These are phyloP conservation scores for Fusarium chuoi DNA, from an alignment of 2,329 filamentous ascomycete genomes.

Conservation along the genomic window DNA sequence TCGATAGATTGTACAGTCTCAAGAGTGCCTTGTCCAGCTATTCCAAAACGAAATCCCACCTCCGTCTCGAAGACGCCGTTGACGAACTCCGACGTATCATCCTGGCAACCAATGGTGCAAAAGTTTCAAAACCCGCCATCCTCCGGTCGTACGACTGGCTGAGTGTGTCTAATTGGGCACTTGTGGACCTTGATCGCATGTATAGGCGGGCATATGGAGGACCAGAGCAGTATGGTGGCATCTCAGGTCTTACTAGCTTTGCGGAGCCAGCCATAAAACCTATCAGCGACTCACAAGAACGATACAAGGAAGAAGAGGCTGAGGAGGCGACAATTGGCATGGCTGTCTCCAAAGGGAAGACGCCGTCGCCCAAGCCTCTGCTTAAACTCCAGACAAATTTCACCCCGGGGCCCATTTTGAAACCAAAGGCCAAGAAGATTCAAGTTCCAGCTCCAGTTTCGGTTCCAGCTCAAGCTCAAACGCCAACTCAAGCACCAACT, in stretches of 20 bases:
- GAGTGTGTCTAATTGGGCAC: slow-evolving; percentile 59
- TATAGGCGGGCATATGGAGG: slow-evolving; percentile 68
- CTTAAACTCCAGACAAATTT: slow-evolving; percentile 60
- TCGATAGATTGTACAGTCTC: slow-evolving; percentile 73
- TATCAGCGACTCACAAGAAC: slow-evolving; percentile 34
- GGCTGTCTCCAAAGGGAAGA: slow-evolving; percentile 41
- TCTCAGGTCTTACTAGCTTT: slow-evolving; percentile 51
- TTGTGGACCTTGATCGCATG: slow-evolving; percentile 65
- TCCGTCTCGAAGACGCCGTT: slow-evolving; percentile 68
- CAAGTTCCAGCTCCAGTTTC: not conserved
- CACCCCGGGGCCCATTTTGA: slow-evolving; percentile 20
- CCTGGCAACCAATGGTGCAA: slow-evolving; percentile 61
- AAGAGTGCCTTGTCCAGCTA: slow-evolving; percentile 70
- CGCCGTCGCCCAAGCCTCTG: slow-evolving; percentile 42
- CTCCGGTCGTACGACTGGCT: slow-evolving; percentile 67
- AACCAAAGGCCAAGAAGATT: slow-evolving; percentile 25
- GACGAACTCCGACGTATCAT: slow-evolving; percentile 71
- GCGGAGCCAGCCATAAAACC: slow-evolving; percentile 38
- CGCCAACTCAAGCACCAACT: not conserved
- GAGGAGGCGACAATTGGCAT: slow-evolving; percentile 38
- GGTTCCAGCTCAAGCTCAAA: not conserved
- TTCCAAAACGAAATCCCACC: slow-evolving; percentile 55
- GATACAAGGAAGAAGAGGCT: slow-evolving; percentile 39
- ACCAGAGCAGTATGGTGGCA: slow-evolving; percentile 55
- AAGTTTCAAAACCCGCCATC: slow-evolving; percentile 63